Conservation (phyloP, 1,284 basidiomycete species). For the Afroboletus lepidellus region DNA sequence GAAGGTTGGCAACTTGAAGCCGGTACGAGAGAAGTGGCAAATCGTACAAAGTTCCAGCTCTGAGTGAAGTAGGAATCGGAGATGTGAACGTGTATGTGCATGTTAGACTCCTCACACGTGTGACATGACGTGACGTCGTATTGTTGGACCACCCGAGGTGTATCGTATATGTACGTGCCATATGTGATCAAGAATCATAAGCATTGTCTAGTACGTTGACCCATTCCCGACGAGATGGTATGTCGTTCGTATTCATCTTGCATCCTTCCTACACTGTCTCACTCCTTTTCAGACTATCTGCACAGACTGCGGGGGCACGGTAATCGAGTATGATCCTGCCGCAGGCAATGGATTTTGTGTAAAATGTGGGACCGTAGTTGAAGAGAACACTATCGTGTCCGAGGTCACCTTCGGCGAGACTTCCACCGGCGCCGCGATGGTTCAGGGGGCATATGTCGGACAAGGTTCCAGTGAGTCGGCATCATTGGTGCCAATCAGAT, state of each 20-base stretch:
- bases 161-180: too few relatives aligned
- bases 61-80: too few relatives aligned
- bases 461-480: constrained; percentile 81
- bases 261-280: background rate
- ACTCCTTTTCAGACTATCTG: constrained; percentile 44
- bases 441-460: constrained; percentile 93
- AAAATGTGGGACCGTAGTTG: constrained; percentile 84
- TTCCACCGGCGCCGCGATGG: constrained; percentile 88
- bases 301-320: constrained; percentile 72
- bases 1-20: too few relatives aligned
- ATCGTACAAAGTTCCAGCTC: too few relatives aligned
- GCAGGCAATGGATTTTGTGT: constrained; percentile 84
- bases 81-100: too few relatives aligned
- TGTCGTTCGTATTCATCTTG: background rate
- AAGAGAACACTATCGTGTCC: constrained; percentile 93
- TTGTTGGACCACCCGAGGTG: too few relatives aligned
- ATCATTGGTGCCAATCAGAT: background rate
- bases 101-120: too few relatives aligned
- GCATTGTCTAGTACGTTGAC: background rate
- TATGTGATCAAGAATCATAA: too few relatives aligned
- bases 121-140: too few relatives aligned
- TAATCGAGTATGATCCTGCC: constrained; percentile 79
- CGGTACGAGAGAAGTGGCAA: too few relatives aligned
- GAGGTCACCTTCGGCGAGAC: constrained; percentile 95
- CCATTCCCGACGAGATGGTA: too few relatives aligned